Evolutionary conservation across 2,329 filamentous ascomycete species (phyloP).

Genomic region (Aspergillus quadricinctus): DNA sequence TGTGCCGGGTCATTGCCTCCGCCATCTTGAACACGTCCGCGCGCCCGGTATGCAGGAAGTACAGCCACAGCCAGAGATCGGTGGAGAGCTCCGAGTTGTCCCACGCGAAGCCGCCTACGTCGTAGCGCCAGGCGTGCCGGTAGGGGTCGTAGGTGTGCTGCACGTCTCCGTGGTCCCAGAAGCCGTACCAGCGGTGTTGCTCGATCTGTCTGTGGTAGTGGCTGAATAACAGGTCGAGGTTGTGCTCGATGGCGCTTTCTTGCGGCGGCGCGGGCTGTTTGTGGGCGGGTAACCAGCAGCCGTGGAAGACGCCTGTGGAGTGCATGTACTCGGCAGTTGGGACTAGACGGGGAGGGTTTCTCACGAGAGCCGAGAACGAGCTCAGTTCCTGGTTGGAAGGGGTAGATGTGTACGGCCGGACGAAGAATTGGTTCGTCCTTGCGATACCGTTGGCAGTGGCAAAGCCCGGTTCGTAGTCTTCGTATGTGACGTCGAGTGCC

Average conservation of each 20-base stretch:
- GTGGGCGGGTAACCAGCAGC: constrained; percentile 44
- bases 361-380: constrained; percentile 42
- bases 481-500: constrained; percentile 60
- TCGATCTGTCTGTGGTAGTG: constrained; percentile 56
- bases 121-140: constrained; percentile 59
- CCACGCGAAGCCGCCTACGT: constrained; percentile 62
- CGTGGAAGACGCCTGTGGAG: constrained; percentile 51
- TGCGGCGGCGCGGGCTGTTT: not conserved
- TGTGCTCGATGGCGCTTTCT: constrained; percentile 44
- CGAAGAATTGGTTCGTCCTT: constrained; percentile 54
- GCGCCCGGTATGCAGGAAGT: constrained; percentile 57
- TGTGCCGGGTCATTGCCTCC: constrained; percentile 56
- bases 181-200: constrained; percentile 59
- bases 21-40: constrained; percentile 57
- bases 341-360: constrained; percentile 51
- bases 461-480: constrained; percentile 56
- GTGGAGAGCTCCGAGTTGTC: constrained; percentile 62
- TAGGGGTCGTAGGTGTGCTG: constrained; percentile 60
- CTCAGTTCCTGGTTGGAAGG: constrained; percentile 48
- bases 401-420: constrained; percentile 52
- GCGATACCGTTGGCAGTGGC: constrained; percentile 56
- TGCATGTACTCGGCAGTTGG: constrained; percentile 48
- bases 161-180: constrained; percentile 59
- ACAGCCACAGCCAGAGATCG: constrained; percentile 60
- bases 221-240: constrained; percentile 54